Conservation (phyloP, 2,329 filamentous ascomycete genomes). For the Aspergillus arachidicola region DNA sequence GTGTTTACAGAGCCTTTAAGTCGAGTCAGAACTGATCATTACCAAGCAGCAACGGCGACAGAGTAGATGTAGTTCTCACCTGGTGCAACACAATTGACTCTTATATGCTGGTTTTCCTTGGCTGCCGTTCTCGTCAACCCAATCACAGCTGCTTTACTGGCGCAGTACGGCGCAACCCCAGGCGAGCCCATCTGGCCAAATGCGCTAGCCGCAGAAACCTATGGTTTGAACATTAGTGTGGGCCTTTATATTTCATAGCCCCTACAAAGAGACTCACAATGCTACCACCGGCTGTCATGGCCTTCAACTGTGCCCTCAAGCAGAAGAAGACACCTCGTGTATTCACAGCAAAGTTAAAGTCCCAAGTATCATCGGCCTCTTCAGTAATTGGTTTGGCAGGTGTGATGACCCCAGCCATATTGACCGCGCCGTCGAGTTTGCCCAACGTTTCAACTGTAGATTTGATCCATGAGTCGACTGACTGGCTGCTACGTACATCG, state of each 20-base stretch:
- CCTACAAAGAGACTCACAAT: slow-evolving; percentile 38
- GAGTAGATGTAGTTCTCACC: not conserved
- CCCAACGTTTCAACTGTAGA: not conserved
- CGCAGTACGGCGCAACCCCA: slow-evolving; percentile 39
- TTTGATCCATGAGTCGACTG: slow-evolving; percentile 3
- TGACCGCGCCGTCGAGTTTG: slow-evolving; percentile 4
- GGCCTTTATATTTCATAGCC: rapidly evolving
- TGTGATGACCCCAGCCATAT: slow-evolving; percentile 4
- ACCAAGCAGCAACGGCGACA: not conserved
- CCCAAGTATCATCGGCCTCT: not conserved
- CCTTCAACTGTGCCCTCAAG: slow-evolving; percentile 20
- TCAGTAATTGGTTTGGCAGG: not conserved
- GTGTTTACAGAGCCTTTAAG: not conserved
- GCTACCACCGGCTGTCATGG: slow-evolving; percentile 23
- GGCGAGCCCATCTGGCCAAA: slow-evolving; percentile 1
- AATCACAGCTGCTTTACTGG: slow-evolving; percentile 49
- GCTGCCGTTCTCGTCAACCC: slow-evolving; percentile 46
- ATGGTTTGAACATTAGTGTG: not conserved
- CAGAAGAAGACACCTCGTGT: slow-evolving; percentile 21
- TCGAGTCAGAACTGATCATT: not conserved
- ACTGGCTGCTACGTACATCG: not conserved
- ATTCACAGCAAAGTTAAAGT: slow-evolving; percentile 14
- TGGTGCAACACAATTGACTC: slow-evolving; percentile 32
- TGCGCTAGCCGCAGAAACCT: slow-evolving; percentile 1
- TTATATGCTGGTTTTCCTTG: slow-evolving; percentile 37